Evolutionary conservation across 345 rosid species (phyloP).

Genomic region (Xanthoceras sorbifolium): DNA sequence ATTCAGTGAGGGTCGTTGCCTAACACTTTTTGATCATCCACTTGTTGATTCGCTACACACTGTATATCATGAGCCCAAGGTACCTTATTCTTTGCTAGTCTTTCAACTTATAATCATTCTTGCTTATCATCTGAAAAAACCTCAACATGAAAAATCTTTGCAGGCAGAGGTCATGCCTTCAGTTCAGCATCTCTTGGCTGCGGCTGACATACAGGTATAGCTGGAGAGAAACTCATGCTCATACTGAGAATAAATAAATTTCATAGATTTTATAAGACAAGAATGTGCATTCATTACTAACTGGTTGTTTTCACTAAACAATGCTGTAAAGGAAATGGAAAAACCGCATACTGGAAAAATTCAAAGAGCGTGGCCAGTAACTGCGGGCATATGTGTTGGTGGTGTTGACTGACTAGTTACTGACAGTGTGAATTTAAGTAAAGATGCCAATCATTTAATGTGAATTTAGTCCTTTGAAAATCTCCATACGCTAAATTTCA

Average conservation of each 20-base stretch:
- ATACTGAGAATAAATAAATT: neutral
- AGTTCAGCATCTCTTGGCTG: constrained; percentile 64
- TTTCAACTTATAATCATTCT: constrained; percentile 18
- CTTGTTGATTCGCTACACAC: constrained; percentile 75
- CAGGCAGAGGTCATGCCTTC: constrained; percentile 94
- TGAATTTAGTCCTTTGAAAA: neutral
- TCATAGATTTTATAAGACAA: constrained; percentile 3
- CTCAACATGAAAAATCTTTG: constrained; percentile 14
- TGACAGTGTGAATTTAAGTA: neutral
- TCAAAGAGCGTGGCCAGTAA: neutral
- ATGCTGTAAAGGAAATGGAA: neutral
- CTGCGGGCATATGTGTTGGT: neutral
- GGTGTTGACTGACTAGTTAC: neutral
- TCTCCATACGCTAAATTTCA: neutral
- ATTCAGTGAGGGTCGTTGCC: constrained; percentile 77
- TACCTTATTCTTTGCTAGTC: constrained; percentile 13
- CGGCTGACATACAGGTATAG: constrained; percentile 85
- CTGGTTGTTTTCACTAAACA: neutral
- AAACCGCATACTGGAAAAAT: neutral
- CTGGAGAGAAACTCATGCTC: constrained; percentile 15
- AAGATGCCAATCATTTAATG: neutral
- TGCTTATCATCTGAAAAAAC: constrained; percentile 11
- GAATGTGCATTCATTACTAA: neutral
- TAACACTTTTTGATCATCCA: constrained; percentile 84
- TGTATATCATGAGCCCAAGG: constrained; percentile 84